Evolutionary conservation across 768 basidiomycete genomes (phyloP).

Genomic region (Candolleomyces efflorescens): DNA sequence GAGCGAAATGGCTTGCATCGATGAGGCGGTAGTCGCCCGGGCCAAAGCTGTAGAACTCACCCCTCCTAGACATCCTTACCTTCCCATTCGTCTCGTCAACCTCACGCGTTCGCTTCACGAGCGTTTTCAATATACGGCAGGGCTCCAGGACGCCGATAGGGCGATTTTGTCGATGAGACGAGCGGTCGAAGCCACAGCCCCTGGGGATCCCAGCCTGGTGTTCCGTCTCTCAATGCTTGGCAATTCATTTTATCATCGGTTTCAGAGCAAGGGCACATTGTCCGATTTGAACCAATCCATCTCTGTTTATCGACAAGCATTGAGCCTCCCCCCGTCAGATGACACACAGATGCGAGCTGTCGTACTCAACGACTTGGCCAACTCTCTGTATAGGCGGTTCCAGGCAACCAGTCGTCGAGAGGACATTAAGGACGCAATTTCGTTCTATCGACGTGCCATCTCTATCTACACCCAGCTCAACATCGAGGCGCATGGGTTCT

Average conservation of each 20-base stretch:
- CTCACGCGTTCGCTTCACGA: slow-evolving; percentile 3
- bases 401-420: too few species aligned
- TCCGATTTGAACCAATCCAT: too few species aligned
- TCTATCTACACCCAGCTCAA: neutral
- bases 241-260: too few species aligned
- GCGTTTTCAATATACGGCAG: slow-evolving; percentile 3
- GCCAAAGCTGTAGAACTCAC: slow-evolving; percentile 4
- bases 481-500: neutral
- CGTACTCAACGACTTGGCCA: too few species aligned
- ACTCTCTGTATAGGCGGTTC: too few species aligned
- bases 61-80: slow-evolving; percentile 2
- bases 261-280: too few species aligned
- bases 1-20: neutral
- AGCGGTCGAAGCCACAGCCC: neutral
- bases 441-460: neutral
- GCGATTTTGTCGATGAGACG: neutral
- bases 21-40: neutral
- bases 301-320: too few species aligned
- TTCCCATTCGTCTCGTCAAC: neutral
- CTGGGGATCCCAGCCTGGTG: too few species aligned
- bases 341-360: too few species aligned
- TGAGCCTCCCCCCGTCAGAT: too few species aligned
- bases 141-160: neutral
- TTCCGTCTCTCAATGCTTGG: too few species aligned
- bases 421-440: neutral